phyloP scores from a whole-genome alignment of 441 rosid genomes.

The Arabidopsis hybrid region DNA sequence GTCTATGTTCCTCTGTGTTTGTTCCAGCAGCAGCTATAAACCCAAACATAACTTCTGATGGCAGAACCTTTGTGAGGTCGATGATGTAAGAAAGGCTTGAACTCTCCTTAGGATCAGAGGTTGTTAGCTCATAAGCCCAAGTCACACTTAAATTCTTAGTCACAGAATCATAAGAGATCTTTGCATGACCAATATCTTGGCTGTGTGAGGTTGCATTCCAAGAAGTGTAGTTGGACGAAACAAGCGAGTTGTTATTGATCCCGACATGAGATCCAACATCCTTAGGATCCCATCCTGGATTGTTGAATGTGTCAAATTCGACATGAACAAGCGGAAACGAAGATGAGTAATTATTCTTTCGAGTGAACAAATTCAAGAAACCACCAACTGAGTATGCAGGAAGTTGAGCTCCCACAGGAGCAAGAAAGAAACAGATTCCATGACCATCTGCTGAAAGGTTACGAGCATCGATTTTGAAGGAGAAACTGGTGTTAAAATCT shows the following conservation, averaged over 20 bases:
- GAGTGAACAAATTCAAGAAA: constrained; percentile 53
- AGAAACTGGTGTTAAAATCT: constrained; percentile 53
- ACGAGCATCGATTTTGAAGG: constrained; percentile 48
- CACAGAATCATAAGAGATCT: constrained; percentile 43
- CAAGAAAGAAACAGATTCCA: constrained; percentile 62
- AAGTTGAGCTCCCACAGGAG: constrained; percentile 48
- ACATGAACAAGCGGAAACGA: constrained; percentile 47
- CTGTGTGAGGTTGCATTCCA: constrained; percentile 56
- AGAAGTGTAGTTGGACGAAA: constrained; percentile 38
- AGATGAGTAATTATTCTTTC: constrained; percentile 39
- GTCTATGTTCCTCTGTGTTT: constrained; percentile 33
- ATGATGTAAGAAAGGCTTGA: constrained; percentile 47
- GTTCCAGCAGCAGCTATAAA: constrained; percentile 48
- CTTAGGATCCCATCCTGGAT: constrained; percentile 62
- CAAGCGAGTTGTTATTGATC: constrained; percentile 55
- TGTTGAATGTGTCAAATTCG: constrained; percentile 56
- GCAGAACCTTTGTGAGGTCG: constrained; percentile 43
- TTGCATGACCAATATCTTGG: constrained; percentile 45
- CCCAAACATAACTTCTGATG: constrained; percentile 46
- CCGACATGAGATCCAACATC: constrained; percentile 48
- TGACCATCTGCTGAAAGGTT: constrained; percentile 30
- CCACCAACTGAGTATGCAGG: constrained; percentile 61
- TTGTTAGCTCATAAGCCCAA: constrained; percentile 42
- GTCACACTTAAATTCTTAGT: constrained; percentile 49
- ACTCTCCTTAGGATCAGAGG: constrained; percentile 38